Evolutionary conservation across 2,329 filamentous ascomycete genomes (phyloP).

Genomic region (Macrophomina tecta): DNA sequence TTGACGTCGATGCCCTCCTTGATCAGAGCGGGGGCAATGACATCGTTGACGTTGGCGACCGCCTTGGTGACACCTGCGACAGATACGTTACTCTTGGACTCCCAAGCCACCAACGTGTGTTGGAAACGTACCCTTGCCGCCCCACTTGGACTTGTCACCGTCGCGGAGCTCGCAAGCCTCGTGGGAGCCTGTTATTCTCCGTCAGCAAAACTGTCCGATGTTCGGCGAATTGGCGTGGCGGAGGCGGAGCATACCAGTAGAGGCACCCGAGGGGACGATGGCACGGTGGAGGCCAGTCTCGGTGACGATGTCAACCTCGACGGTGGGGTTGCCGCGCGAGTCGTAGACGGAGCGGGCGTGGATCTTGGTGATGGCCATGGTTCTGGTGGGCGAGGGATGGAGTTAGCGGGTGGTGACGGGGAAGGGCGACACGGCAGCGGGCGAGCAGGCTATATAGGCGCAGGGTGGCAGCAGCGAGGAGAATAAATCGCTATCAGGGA

Average conservation of each 20-base stretch:
- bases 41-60: constrained; percentile 61
- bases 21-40: constrained; percentile 62
- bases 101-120: background rate
- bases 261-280: constrained; percentile 96
- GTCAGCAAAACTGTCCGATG: constrained; percentile 30
- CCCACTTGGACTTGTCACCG: constrained; percentile 59
- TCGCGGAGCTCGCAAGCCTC: constrained; percentile 62
- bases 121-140: constrained; percentile 55
- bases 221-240: constrained; percentile 9
- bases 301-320: constrained; percentile 96
- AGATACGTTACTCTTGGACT: constrained; percentile 5
- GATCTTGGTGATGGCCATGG: constrained; percentile 73
- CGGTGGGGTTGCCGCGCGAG: constrained; percentile 97
- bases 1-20: constrained; percentile 60
- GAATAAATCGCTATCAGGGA: constrained; percentile 27
- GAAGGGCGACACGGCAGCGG: constrained; percentile 1
- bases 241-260: constrained; percentile 70
- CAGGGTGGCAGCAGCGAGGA: background rate
- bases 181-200: constrained; percentile 48
- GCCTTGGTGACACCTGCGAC: constrained; percentile 58
- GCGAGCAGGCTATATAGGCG: constrained; percentile 13
- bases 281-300: constrained; percentile 96
- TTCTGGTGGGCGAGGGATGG: constrained; percentile 41
- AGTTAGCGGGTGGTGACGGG: constrained; percentile 17
- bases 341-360: constrained; percentile 85